Evolutionary conservation across 208 protist species (phyloP), one percentile per base, ranked within the genome.

Genomic region (Crithidia sp.): DNA sequence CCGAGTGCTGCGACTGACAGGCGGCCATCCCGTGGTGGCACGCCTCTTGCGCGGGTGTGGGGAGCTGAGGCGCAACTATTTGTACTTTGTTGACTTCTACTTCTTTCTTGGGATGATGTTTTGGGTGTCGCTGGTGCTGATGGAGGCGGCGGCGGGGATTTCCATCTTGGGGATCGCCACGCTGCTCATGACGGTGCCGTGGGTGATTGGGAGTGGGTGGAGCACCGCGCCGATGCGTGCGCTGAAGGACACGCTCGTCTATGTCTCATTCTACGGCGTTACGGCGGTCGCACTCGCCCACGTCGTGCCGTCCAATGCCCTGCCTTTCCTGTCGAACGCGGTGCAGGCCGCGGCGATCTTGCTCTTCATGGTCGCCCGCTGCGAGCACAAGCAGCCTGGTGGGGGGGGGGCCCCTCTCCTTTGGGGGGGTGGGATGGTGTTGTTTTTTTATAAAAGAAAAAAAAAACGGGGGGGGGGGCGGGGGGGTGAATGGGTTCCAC

Each of bases 11-110:
- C 71, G 75, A 17, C 37, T 77, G 4, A 52, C 41, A 2, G 70
- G 75, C 14, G 60, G 61, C 52, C 45, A 71, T 47, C 66, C 55
- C 0, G 65, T 36, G 0, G 54, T 64, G 7, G 55, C 37, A 7
- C 52, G 37, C 16, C 12, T 37, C 5, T 39, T 73, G 40, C 54
- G 49, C 2, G 37, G n/a, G 5, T 76, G 67, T 43, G 16, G 14
- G 10, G 59, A 64, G 56, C 36, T 88, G 13, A 47, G 66, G 40
- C 54, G 44, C 14, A 65, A 77, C 60, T 80, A 77, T 40, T 83
- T 91, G 47, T 86, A 77, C 64, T 88, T 88, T 81, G 65, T 91
- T 6, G 80, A 86, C 67, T 86, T 86, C 57, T 83, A 83, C 43
- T 83, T 84, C 63, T 84, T 67, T 65, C 77, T 91, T 44, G 67